These are phyloP conservation scores for Ophiostoma montium DNA, from an alignment of 2,329 filamentous ascomycete genomes.

Conservation along the genomic window DNA sequence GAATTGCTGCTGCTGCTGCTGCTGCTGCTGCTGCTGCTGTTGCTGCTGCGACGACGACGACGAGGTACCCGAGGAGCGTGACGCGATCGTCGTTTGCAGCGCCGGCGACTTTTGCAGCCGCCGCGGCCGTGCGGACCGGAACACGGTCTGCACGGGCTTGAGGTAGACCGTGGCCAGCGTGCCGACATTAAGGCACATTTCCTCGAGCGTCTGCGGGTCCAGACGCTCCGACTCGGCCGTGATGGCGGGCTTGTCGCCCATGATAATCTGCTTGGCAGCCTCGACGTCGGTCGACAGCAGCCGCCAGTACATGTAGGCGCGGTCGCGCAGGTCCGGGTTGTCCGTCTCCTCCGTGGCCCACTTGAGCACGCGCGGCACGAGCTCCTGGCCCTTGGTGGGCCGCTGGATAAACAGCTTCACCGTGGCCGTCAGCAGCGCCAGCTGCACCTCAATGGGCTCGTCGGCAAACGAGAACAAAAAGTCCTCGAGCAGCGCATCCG, in stretches of 20 bases:
- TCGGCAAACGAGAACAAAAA: constrained; percentile 90
- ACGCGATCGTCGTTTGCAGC: constrained; percentile 45
- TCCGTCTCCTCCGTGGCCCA: constrained; percentile 99
- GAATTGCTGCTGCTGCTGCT: constrained; percentile 13
- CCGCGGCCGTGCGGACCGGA: constrained; percentile 72
- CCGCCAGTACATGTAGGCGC: constrained; percentile 99
- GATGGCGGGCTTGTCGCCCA: constrained; percentile 95
- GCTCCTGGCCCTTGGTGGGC: constrained; percentile 81
- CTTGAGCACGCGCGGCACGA: constrained; percentile 89
- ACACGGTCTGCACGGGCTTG: constrained; percentile 94
- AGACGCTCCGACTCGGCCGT: constrained; percentile 92
- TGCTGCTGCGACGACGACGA: constrained; percentile 5
- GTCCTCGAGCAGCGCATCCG: constrained; percentile 83
- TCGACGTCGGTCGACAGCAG: constrained; percentile 84
- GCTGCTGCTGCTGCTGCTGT: constrained; percentile 6
- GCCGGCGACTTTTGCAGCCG: constrained; percentile 72
- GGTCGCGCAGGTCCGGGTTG: constrained; percentile 87
- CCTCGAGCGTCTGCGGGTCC: constrained; percentile 80
- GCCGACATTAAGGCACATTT: constrained; percentile 93
- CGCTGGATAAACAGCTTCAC: constrained; percentile 97
- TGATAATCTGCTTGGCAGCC: constrained; percentile 75
- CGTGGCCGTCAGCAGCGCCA: constrained; percentile 86
- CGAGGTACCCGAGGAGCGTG: neutral
- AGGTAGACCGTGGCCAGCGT: constrained; percentile 95
- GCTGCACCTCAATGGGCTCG: constrained; percentile 88